phyloP scores from a whole-genome alignment of 129 eudicot genomes.

The Rutidosis leptorrhynchoides region DNA sequence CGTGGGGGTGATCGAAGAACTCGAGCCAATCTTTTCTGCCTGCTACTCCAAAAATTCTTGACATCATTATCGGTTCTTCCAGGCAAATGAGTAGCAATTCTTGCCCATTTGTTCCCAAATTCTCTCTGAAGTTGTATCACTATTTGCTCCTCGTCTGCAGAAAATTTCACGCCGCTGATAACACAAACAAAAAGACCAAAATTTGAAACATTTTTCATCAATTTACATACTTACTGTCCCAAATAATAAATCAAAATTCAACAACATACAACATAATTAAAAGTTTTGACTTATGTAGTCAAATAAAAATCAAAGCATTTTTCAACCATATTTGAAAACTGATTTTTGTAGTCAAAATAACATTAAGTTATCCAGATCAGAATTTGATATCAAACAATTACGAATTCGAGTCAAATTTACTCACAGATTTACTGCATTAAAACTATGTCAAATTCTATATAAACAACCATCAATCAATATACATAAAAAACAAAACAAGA shows the following conservation, averaged over 20 bases:
- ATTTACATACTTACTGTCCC: not conserved
- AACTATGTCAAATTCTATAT: not conserved
- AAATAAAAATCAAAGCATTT: not conserved
- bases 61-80: conserved; percentile 98
- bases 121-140: conserved; percentile 84
- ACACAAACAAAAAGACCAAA: conserved; percentile 7
- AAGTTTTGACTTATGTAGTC: not conserved
- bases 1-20: conserved; percentile 50
- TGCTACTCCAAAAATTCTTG: conserved; percentile 97
- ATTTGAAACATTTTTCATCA: conserved; percentile 7
- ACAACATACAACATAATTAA: not conserved
- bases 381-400: not conserved
- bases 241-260: not conserved
- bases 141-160: conserved; percentile 76
- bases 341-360: not conserved
- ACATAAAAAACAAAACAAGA: not conserved
- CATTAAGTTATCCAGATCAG: not conserved
- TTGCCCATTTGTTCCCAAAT: conserved; percentile 96
- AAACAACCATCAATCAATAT: not conserved
- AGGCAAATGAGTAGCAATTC: conserved; percentile 61
- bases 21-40: conserved; percentile 85
- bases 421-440: not conserved
- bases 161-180: conserved; percentile 85
- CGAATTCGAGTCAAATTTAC: not conserved
- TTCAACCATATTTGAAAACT: not conserved